phyloP scores from a whole-genome alignment of 441 rosid species.

The Flueggea neowawraea region DNA sequence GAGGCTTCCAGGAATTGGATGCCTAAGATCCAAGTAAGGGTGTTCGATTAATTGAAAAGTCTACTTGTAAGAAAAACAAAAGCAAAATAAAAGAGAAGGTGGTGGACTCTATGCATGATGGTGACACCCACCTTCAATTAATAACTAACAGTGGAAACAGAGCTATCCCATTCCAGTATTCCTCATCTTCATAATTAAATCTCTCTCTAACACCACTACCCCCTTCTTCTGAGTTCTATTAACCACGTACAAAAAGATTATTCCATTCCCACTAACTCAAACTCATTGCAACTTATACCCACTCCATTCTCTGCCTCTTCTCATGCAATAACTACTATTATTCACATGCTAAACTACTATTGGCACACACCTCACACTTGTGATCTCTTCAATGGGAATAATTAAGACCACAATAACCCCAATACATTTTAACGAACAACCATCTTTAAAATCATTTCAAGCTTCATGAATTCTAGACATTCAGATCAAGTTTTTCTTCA shows the following conservation, averaged over 20 bases:
- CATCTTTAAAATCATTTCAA: neutral
- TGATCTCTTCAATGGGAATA: neutral
- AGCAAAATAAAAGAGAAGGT: neutral
- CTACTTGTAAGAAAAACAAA: too few relatives aligned
- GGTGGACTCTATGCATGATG: slow-evolving; percentile 1
- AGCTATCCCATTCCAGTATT: neutral
- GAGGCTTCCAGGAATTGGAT: neutral
- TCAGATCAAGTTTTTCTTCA: too few relatives aligned
- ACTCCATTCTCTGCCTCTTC: neutral
- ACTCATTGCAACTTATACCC: slow-evolving; percentile 1
- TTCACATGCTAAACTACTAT: neutral
- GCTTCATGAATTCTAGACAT: neutral
- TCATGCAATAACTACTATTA: too few relatives aligned
- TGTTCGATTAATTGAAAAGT: too few relatives aligned
- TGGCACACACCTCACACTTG: neutral
- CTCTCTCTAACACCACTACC: neutral
- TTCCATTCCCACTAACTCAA: slow-evolving; percentile 7
- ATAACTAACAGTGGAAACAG: slow-evolving; percentile 4
- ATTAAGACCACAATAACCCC: too few relatives aligned
- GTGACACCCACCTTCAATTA: slow-evolving; percentile 3
- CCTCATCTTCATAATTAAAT: neutral
- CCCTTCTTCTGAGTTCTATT: too few relatives aligned
- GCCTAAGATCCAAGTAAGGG: neutral
- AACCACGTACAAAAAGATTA: neutral
- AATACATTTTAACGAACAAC: neutral